Evolutionary conservation across 1,284 basidiomycete species (phyloP).

Genomic region (Ceratobasidium theobromae): DNA sequence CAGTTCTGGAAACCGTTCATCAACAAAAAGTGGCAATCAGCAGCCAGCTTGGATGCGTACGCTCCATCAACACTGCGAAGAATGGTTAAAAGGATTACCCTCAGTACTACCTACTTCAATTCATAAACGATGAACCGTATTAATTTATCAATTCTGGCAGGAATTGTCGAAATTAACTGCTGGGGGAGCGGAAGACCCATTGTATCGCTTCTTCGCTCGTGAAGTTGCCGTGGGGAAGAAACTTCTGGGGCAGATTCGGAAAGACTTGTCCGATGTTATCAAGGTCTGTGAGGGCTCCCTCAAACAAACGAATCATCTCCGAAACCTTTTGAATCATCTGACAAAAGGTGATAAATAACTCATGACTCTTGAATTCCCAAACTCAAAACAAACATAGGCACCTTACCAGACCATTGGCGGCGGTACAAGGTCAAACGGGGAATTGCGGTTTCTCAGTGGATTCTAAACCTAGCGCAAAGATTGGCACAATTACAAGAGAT

Average conservation of each 20-base stretch:
- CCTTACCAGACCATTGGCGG: slow-evolving; percentile 84
- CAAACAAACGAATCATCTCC: slow-evolving; percentile 93
- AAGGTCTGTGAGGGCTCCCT: slow-evolving; percentile 82
- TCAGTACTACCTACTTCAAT: slow-evolving; percentile 48
- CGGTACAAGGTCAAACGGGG: slow-evolving; percentile 83
- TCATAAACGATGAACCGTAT: neutral
- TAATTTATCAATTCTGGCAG: neutral
- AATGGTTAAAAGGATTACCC: slow-evolving; percentile 80
- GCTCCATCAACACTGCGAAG: slow-evolving; percentile 73
- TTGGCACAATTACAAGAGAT: slow-evolving; percentile 80
- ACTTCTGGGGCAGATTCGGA: slow-evolving; percentile 73
- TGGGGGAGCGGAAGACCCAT: slow-evolving; percentile 56
- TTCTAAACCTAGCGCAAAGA: slow-evolving; percentile 77
- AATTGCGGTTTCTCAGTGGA: slow-evolving; percentile 81
- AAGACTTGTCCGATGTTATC: slow-evolving; percentile 77
- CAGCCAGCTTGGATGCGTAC: slow-evolving; percentile 93
- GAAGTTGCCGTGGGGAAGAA: slow-evolving; percentile 80
- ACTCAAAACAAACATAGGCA: slow-evolving; percentile 53
- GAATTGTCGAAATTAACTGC: neutral
- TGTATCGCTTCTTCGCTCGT: slow-evolving; percentile 85
- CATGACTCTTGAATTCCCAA: neutral
- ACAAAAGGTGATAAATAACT: slow-evolving; percentile 71
- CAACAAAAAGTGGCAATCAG: slow-evolving; percentile 64
- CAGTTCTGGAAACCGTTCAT: slow-evolving; percentile 51
- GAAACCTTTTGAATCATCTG: slow-evolving; percentile 80